Evolutionary conservation across 2,329 filamentous ascomycete species (phyloP).

Genomic region (Fusarium miscanthi): DNA sequence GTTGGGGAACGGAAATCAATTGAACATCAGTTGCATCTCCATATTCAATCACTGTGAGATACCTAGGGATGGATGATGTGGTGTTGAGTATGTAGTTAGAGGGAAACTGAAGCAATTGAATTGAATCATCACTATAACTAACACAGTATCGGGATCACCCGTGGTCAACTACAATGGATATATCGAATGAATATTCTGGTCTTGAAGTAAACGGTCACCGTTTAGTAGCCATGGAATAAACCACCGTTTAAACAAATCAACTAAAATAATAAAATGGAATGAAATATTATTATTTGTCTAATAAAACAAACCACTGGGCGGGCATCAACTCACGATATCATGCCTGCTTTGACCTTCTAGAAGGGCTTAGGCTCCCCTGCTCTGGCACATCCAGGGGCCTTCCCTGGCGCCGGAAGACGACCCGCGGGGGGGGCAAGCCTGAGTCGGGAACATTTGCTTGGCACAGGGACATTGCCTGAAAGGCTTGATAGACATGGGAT

Average conservation of each 20-base stretch:
- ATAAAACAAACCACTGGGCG: constrained; percentile 29
- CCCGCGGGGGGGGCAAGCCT: constrained; percentile 26
- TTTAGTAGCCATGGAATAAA: constrained; percentile 22
- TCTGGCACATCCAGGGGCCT: constrained; percentile 34
- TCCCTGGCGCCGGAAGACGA: constrained; percentile 37
- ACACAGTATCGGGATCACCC: neutral
- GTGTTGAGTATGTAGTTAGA: neutral
- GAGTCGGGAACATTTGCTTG: constrained; percentile 37
- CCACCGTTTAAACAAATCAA: constrained; percentile 32
- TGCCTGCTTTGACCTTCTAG: constrained; percentile 43
- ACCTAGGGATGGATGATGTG: neutral
- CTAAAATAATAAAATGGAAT: constrained; percentile 27
- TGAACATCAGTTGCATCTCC: neutral
- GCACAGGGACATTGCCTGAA: constrained; percentile 2
- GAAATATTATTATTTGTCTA: constrained; percentile 22
- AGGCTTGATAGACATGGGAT: constrained; percentile 20
- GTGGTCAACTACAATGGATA: neutral
- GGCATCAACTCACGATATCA: constrained; percentile 17
- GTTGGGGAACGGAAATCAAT: constrained; percentile 4
- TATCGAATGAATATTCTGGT: neutral
- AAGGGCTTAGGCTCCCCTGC: constrained; percentile 30
- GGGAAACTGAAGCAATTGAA: neutral
- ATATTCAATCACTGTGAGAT: neutral
- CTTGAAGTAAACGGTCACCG: constrained; percentile 29
- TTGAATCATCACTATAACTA: neutral